phyloP scores from a whole-genome alignment of 192 early-diverging fungal genomes.

The Backusella australiensis region DNA sequence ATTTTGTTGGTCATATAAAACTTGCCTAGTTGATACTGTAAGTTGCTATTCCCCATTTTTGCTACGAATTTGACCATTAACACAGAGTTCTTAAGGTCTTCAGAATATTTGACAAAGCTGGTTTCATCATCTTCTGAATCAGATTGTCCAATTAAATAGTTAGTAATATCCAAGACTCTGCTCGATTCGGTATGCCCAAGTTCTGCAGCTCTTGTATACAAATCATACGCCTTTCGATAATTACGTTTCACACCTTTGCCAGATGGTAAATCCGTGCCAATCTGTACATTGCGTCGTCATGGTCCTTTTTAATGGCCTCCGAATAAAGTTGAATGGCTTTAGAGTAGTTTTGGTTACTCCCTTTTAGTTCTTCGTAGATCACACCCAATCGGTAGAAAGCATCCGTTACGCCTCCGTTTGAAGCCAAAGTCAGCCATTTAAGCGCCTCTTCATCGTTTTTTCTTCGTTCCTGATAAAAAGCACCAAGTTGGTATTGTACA shows the following conservation, averaged over 20 bases:
- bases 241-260: background rate
- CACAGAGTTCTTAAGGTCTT: background rate
- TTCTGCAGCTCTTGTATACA: background rate
- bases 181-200: background rate
- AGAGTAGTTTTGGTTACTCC: background rate
- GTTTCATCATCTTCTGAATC: accelerated
- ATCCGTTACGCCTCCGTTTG: background rate
- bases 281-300: background rate
- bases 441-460: background rate
- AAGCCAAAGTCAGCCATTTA: background rate
- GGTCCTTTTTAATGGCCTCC: background rate
- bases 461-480: background rate
- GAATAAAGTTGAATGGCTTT: background rate
- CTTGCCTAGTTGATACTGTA: background rate
- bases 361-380: background rate
- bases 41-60: background rate
- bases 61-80: background rate
- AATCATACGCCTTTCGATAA: background rate
- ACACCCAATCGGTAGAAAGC: background rate
- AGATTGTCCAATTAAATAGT: accelerated
- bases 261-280: background rate
- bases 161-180: background rate
- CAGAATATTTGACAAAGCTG: accelerated
- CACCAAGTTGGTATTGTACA: background rate
- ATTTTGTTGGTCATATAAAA: background rate